Base-by-base conservation (phyloP, 306 rosid species). In the Pyrus betulifolia region DNA sequence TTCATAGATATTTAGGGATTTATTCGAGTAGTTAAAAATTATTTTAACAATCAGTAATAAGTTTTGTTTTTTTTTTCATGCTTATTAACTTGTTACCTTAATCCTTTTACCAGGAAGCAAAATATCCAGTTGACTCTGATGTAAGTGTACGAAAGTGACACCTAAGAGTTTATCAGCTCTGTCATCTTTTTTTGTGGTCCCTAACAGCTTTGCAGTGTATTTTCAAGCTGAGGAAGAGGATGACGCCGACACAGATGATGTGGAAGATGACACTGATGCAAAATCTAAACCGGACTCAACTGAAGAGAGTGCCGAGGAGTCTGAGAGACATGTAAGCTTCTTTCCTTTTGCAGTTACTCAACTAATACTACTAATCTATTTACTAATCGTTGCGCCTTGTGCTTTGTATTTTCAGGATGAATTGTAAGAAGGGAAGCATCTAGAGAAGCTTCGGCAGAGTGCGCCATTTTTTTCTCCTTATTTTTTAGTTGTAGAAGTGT, bases 41-140 rank as follows among this genome's bases (percentile, higher is more conserved):
- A 25, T 25, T 25, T 25, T 25, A 25, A 25, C 27, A 25, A 25
- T 28, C 3, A 28, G 30, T 12, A 60, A 60, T 11, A 4, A 8
- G 10, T 60, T n/a, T n/a, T n/a, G 35, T 28, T 5, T 30, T 30
- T 5, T 25, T 60, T 25, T 60, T 3, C 19, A 5, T 60, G 15
- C 30, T 25, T 60, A 60, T 60, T 60, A 60, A 60, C 35, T 25
- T 60, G 66, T 60, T 60, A 13, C 31, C 66, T 60, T 60, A 60
- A 13, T 25, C 35, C 65, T 13, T 60, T 60, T 23, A 5, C 35
- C 35, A 60, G 66, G 98, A 95, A 84, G 27, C 91, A 22, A 92
- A 96, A 93, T 93, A 91, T 25, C 27, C 27, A 25, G 27, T 25
- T 62, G 99, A 92, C 78, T 91, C 99, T 63, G 99, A 25, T 25